phyloP scores from a whole-genome alignment of 495 filamentous ascomycete species.

The Penicillium goetzii region DNA sequence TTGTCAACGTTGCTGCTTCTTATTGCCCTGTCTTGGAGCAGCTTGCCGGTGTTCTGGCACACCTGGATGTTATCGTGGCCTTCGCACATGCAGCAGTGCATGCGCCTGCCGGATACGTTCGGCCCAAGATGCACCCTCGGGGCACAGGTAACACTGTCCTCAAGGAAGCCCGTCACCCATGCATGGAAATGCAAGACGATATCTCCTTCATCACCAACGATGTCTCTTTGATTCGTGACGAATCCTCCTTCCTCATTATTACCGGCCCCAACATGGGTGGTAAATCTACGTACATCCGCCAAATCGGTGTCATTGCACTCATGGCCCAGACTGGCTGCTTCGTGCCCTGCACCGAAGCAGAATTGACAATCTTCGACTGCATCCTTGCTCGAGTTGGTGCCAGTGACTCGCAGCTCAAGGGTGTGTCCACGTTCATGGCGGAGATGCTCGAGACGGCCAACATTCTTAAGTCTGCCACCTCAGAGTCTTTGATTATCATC shows the following conservation, averaged over 20 bases:
- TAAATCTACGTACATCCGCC: constrained; percentile 98
- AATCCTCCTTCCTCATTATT: constrained; percentile 92
- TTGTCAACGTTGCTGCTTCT: constrained; percentile 89
- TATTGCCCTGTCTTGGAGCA: constrained; percentile 93
- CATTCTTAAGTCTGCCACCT: constrained; percentile 95
- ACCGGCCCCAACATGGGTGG: constrained; percentile 99
- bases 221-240: constrained; percentile 77
- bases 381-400: constrained; percentile 97
- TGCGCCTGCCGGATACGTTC: constrained; percentile 86
- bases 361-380: constrained; percentile 95
- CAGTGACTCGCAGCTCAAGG: constrained; percentile 94
- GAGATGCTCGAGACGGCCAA: constrained; percentile 99
- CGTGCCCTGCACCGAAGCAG: constrained; percentile 87
- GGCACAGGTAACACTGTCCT: constrained; percentile 89
- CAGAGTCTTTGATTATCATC: constrained; percentile 94
- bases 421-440: constrained; percentile 99
- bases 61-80: constrained; percentile 94
- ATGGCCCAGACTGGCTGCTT: constrained; percentile 99
- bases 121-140: constrained; percentile 89
- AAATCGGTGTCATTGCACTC: constrained; percentile 94
- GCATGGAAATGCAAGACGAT: constrained; percentile 99
- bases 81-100: constrained; percentile 95
- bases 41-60: constrained; percentile 84
- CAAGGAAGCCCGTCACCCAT: constrained; percentile 93
- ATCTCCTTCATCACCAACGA: constrained; percentile 99